Evolutionary conservation across 805 yeast species (phyloP).

Genomic region (Saccharomyces mikatae): DNA sequence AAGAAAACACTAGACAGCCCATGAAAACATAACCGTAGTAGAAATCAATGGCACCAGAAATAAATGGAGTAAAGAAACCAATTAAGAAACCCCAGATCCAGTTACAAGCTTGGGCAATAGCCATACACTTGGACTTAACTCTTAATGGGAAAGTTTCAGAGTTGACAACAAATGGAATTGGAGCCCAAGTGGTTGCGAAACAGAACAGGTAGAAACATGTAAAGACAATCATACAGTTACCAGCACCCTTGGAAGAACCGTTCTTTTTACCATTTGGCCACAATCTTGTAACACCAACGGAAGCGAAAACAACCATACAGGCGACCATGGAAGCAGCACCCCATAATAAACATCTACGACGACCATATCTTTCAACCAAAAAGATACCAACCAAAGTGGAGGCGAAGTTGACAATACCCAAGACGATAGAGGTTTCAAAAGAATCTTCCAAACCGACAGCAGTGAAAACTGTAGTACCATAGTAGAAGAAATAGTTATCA

Average conservation of each 20-base stretch:
- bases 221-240: constrained; percentile 63
- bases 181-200: constrained; percentile 72
- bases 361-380: constrained; percentile 48
- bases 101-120: constrained; percentile 50
- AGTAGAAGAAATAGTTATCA: constrained; percentile 59
- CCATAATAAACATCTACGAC: constrained; percentile 40
- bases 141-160: constrained; percentile 66
- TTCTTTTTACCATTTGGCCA: constrained; percentile 30
- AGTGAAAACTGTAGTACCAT: constrained; percentile 54
- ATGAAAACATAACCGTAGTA: constrained; percentile 55
- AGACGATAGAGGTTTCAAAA: constrained; percentile 48
- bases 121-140: constrained; percentile 48
- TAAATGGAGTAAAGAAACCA: constrained; percentile 61
- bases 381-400: constrained; percentile 46
- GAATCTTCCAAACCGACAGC: constrained; percentile 54
- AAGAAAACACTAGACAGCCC: constrained; percentile 45
- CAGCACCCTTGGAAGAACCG: constrained; percentile 47
- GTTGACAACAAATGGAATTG: constrained; percentile 53
- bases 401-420: constrained; percentile 53
- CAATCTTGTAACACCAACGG: constrained; percentile 48
- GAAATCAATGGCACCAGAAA: constrained; percentile 54
- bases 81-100: constrained; percentile 59
- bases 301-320: constrained; percentile 44
- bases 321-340: constrained; percentile 44
- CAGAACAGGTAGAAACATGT: constrained; percentile 62